Evolutionary conservation across 805 yeast species (phyloP), one percentile per base, ranked within the genome.

Genomic region (Saccharomycopsis babjevae): DNA sequence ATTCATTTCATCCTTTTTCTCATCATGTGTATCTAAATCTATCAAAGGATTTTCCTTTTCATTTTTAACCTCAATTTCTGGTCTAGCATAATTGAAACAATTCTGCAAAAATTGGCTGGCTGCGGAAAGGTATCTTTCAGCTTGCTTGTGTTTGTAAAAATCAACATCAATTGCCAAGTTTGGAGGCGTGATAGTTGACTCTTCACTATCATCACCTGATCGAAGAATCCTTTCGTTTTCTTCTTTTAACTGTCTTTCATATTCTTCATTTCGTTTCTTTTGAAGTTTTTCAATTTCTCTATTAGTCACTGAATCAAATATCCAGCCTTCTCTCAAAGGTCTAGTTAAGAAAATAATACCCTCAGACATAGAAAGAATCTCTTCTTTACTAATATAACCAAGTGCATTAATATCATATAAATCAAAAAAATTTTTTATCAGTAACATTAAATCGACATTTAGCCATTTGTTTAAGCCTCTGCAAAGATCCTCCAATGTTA

Each of bases 51-150:
- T 46, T 22, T 46, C 52, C 10, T 46, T 46, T 18, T 56, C 58
- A 15, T 52, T 43, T 42, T 42, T 58, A 11, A 32, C 39, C 5
- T 40, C 59, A 18, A 40, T 43, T 20, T 77, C 80, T 1, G 94
- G 88, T 65, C 83, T 88, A 0, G 97, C 96, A 71, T 91, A 90
- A 68, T 91, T 96, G 70, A 91, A 91, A 0, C 96, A 90, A 62
- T 96, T 76, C 71, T 89, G 89, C 54, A 93, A 82, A 67, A 93
- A 94, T 20, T 81, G 84, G 63, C 96, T 87, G 3, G 96, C 94
- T 0, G 97, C 93, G 1, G 89, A 81, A 32, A 94, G 76, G 68
- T 91, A 93, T 64, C 97, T 74, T 67, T 86, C 91, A n/a, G 83
- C 74, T 70, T 88, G 94, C 66, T 79, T 83, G 54, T 77, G 76